Conservation (phyloP, 805 yeast genomes). For the Jamesozyma jinghongensis region DNA sequence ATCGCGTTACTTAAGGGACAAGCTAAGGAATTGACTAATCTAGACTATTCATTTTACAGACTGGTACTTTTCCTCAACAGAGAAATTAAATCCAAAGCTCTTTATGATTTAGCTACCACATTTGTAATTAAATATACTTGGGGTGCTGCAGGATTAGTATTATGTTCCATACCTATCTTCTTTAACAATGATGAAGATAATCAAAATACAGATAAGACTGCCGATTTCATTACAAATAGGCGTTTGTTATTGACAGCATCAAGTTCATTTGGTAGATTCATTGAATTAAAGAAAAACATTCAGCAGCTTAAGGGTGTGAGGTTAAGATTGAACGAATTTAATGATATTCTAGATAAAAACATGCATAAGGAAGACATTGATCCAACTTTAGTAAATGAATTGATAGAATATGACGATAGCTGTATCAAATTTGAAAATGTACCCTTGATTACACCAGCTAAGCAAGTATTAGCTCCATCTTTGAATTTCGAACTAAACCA, state of each 20-base stretch:
- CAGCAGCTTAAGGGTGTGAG: slow-evolving; percentile 81
- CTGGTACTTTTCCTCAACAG: slow-evolving; percentile 67
- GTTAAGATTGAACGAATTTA: slow-evolving; percentile 60
- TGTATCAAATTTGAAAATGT: slow-evolving; percentile 61
- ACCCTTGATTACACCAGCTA: slow-evolving; percentile 79
- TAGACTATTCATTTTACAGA: slow-evolving; percentile 75
- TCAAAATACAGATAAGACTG: slow-evolving; percentile 40
- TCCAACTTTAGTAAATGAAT: slow-evolving; percentile 4
- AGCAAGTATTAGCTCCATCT: slow-evolving; percentile 58
- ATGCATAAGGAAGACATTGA: slow-evolving; percentile 3
- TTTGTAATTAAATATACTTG: slow-evolving; percentile 85
- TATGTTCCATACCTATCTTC: slow-evolving; percentile 86
- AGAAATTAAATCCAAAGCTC: slow-evolving; percentile 65
- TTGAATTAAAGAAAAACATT: slow-evolving; percentile 73
- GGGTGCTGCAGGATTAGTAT: slow-evolving; percentile 89
- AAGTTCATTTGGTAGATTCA: slow-evolving; percentile 78
- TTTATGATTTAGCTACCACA: slow-evolving; percentile 78
- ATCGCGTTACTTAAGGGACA: slow-evolving; percentile 81
- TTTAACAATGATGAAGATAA: slow-evolving; percentile 25
- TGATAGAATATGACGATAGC: slow-evolving; percentile 43
- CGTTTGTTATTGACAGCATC: slow-evolving; percentile 76
- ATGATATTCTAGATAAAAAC: slow-evolving; percentile 47
- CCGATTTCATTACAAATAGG: slow-evolving; percentile 84
- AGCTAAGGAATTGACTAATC: slow-evolving; percentile 59
- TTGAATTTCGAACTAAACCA: slow-evolving; percentile 64